phyloP scores from a whole-genome alignment of 164 flowering plant species.

The Magnolia changhungtana region DNA sequence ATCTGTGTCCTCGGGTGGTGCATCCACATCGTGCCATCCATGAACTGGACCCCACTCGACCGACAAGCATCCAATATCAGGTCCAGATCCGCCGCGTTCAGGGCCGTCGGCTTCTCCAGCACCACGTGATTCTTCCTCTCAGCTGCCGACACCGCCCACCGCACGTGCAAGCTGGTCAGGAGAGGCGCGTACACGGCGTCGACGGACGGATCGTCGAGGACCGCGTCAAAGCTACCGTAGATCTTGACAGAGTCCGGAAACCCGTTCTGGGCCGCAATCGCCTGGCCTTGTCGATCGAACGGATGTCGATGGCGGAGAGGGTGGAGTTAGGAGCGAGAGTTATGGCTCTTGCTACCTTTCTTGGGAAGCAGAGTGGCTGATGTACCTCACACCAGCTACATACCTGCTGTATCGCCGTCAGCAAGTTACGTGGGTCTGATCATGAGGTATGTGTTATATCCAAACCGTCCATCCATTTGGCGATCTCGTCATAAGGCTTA shows the following conservation, averaged over 20 bases:
- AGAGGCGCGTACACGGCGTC: slow-evolving; percentile 40
- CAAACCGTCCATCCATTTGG: too few relatives aligned
- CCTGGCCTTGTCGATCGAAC: slow-evolving; percentile 26
- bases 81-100: slow-evolving; percentile 25
- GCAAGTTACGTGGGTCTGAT: too few relatives aligned
- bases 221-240: slow-evolving; percentile 30
- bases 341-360: slow-evolving; percentile 31
- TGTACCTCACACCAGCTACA: too few relatives aligned
- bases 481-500: too few relatives aligned
- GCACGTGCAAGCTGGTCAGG: slow-evolving; percentile 33
- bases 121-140: slow-evolving; percentile 38
- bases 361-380: not conserved
- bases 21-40: slow-evolving; percentile 46
- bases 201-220: slow-evolving; percentile 26
- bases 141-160: slow-evolving; percentile 35
- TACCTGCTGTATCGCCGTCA: too few relatives aligned
- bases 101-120: slow-evolving; percentile 36
- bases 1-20: slow-evolving; percentile 37
- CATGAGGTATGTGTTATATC: too few relatives aligned
- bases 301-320: slow-evolving; percentile 34
- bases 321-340: slow-evolving; percentile 23
- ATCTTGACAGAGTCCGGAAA: slow-evolving; percentile 12
- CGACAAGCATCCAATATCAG: slow-evolving; percentile 26
- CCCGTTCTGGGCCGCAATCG: slow-evolving; percentile 19
- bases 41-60: slow-evolving; percentile 32